Percentiles rank a stretch among this genome's conserved stretches.
Evolutionary conservation across 2,329 filamentous ascomycete species (phyloP).

Genomic region (Fusarium marasasianum): DNA sequence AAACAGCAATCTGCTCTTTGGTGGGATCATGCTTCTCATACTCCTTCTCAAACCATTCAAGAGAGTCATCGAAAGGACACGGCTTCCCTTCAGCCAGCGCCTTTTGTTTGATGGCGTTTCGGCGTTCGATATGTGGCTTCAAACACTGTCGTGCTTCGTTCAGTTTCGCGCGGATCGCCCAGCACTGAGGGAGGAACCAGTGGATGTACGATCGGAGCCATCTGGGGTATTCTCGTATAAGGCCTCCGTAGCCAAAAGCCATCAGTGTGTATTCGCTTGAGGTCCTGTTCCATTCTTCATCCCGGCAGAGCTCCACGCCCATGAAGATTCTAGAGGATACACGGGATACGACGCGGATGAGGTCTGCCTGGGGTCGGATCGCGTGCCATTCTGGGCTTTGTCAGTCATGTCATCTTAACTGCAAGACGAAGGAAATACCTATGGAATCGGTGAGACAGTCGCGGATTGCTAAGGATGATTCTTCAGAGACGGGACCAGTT

Average conservation of each 20-base stretch:
- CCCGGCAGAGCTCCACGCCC: slow-evolving; percentile 51
- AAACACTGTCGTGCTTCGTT: slow-evolving; percentile 38
- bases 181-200: slow-evolving; percentile 49
- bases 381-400: neutral
- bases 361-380: neutral
- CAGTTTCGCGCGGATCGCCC: slow-evolving; percentile 45
- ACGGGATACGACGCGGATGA: neutral
- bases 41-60: slow-evolving; percentile 63
- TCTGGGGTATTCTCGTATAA: slow-evolving; percentile 52
- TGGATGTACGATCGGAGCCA: slow-evolving; percentile 58
- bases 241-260: slow-evolving; percentile 34
- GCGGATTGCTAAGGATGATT: neutral
- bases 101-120: slow-evolving; percentile 47
- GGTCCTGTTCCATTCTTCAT: slow-evolving; percentile 56
- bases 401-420: no score
- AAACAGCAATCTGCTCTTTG: slow-evolving; percentile 35
- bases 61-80: slow-evolving; percentile 50
- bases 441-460: neutral
- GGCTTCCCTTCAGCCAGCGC: neutral
- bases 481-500: neutral
- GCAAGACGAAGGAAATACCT: no score
- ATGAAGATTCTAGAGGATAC: slow-evolving; percentile 36
- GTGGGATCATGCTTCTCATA: slow-evolving; percentile 43
- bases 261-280: slow-evolving; percentile 58
- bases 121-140: neutral